These are phyloP conservation scores for Leishmania amazonensis DNA, from an alignment of 208 protist species.

Conservation along the genomic window DNA sequence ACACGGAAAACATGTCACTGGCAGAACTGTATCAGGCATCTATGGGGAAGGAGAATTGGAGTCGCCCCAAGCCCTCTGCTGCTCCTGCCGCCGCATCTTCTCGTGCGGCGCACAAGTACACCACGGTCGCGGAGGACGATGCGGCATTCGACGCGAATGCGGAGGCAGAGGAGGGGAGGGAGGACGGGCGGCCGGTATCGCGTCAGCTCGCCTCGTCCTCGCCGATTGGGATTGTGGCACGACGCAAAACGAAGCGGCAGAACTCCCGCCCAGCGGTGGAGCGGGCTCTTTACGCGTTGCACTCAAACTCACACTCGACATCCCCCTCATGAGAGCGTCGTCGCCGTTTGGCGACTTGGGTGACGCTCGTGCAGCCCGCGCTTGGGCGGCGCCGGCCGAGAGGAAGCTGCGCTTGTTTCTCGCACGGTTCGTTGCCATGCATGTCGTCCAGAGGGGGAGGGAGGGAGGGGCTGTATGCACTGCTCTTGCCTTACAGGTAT, in stretches of 20 bases:
- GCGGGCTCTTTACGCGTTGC: conserved; percentile 58
- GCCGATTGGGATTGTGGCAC: conserved; percentile 58
- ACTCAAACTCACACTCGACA: conserved; percentile 48
- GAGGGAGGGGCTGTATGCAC: background rate
- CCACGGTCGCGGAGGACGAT: conserved; percentile 26
- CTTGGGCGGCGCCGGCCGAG: background rate
- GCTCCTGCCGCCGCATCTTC: background rate
- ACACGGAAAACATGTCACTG: conserved; percentile 30
- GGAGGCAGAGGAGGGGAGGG: conserved; percentile 9
- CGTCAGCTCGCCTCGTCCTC: conserved; percentile 15
- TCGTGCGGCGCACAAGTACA: conserved; percentile 11
- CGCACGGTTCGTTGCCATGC: background rate
- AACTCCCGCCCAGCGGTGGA: conserved; percentile 46
- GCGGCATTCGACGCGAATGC: conserved; percentile 29
- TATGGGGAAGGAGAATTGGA: conserved; percentile 31
- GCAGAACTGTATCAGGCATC: conserved; percentile 30
- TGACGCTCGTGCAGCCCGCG: conserved; percentile 16
- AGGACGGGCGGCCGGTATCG: conserved; percentile 7
- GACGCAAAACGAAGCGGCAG: conserved; percentile 52
- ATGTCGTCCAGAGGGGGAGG: background rate
- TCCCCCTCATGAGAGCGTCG: conserved; percentile 36
- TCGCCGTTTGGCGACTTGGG: conserved; percentile 39
- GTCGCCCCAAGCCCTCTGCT: conserved; percentile 5
- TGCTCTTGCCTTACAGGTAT: background rate
- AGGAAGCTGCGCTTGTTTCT: background rate